Evolutionary conservation across 2,329 filamentous ascomycete species (phyloP), one percentile per base, ranked within the genome.

Genomic region (Fusarium sp.): DNA sequence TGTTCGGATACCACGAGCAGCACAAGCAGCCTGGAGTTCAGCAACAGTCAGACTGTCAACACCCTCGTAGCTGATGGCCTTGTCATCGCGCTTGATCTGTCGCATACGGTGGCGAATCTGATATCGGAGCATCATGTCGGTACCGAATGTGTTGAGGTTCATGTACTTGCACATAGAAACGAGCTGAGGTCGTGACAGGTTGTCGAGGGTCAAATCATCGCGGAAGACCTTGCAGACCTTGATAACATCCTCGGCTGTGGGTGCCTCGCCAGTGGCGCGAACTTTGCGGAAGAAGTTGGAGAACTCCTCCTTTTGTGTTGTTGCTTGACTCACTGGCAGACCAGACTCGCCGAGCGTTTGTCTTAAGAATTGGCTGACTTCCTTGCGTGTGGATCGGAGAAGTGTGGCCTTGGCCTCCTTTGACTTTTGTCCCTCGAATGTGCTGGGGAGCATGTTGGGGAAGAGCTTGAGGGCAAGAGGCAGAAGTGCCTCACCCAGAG

Each of bases 191-290:
- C 96, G 90, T 24, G 95, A 98, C 75, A 99, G 86, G 84, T 99
- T 99, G 90, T 99, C 96, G 38, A 99, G 88, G 1, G 96, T 99
- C 79, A 99, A 82, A 82, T 99, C 96, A 81, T 99, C 96, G 83
- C 96, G 97, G 90, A 99, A 99, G 74, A 97, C 93, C 88, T 98
- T 97, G 91, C 96, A 98, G 73, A 99, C 96, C 85, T 96, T 98
- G 87, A 99, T 97, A 73, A 99, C 94, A 81, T 99, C 96, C 75
- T 95, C 90, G 61, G 91, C 90, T 9, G 94, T 96, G 2, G 96
- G 96, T 51, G 92, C 88, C 85, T 98, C 96, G 73, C 96, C 96
- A 2, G 96, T 98, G 24, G 94, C 91, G 61, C 96, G 89, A 72
- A 98, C 90, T 87, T 99, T 99, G 81, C 94, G 93, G 92, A 99